Evolutionary conservation across 1,139 yeast species (phyloP), one percentile per base, ranked within the genome.

Genomic region (Yamadazyma siamensis): DNA sequence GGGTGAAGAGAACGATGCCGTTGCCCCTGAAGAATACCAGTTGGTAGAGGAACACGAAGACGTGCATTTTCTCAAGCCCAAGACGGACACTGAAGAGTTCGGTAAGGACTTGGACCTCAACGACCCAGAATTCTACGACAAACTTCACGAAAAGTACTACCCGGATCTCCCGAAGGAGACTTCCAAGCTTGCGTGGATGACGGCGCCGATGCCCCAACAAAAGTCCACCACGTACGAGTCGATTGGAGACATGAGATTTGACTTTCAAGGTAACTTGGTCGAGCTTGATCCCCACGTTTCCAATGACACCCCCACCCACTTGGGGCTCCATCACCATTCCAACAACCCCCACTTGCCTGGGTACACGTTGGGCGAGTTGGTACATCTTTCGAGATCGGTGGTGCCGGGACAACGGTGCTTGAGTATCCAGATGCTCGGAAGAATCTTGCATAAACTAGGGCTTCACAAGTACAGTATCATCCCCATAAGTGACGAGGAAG

Each of bases 241-340:
- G 13, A 73, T 81, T 2, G 59, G 78, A 0, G 80, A 85, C 37
- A 65, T 91, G 56, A 63, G 99, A 39, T 94, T 91, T 52, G 96
- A 91, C 49, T 89, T 91, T 55, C 67, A 77, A 35, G 98, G 97
- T 6, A 67, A 85, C 43, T 56, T 91, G 32, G 64, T 91, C 3
- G 77, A 63, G 29, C 50, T 66, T 15, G 43, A 47, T n/a, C 38
- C 41, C 4, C 82, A 23, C 72, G 79, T 23, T 49, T 65, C 18
- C 42, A 16, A 23, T 4, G 14, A 14, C 4, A 16, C 15, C 10
- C 69, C 75, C 2, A 68, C 83, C 0, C 65, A 72, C 26, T 56
- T 76, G 30, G 99, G 96, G 0, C 69, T 91, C 15, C 96, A 88
- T 48, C 97, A 91, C 52, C 99, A 91, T 54, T 75, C 96, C 0